Percentiles rank a stretch among this genome's conserved stretches.
Evolutionary conservation across 768 basidiomycete genomes (phyloP).

Genomic region (Auriscalpium microsporum): DNA sequence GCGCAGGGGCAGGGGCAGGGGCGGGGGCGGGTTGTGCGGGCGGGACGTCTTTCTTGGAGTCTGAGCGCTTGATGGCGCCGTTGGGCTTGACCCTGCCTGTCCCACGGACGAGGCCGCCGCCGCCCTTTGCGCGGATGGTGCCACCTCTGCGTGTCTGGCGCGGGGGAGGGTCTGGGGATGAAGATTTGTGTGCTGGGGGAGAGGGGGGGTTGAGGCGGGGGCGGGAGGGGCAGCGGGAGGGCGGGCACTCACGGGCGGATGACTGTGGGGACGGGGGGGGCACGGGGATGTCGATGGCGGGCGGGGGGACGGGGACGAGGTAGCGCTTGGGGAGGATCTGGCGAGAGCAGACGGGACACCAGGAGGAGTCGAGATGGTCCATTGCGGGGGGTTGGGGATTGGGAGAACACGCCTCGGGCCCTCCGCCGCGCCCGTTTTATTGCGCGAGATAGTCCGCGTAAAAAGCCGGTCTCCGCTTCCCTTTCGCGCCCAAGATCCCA

Average conservation of each 20-base stretch:
- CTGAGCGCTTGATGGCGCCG: slow-evolving; percentile 40
- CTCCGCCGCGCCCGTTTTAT: not conserved
- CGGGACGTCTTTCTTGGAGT: slow-evolving; percentile 16
- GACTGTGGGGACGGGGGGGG: slow-evolving; percentile 30
- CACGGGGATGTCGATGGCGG: slow-evolving; percentile 17
- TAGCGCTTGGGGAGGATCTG: slow-evolving; percentile 75
- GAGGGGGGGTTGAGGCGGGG: slow-evolving; percentile 14
- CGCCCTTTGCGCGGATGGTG: slow-evolving; percentile 27
- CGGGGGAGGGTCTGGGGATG: slow-evolving; percentile 19
- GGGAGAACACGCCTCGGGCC: not conserved
- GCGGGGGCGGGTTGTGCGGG: slow-evolving; percentile 13
- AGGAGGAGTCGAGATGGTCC: slow-evolving; percentile 49
- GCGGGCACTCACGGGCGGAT: slow-evolving; percentile 29
- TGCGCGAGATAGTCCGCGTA: not conserved
- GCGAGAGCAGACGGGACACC: slow-evolving; percentile 75
- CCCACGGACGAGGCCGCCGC: slow-evolving; percentile 53
- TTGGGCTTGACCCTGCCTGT: slow-evolving; percentile 56
- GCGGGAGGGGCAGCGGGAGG: not conserved
- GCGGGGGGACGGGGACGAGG: slow-evolving; percentile 36
- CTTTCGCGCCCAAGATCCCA: no score
- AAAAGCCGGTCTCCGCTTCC: not conserved
- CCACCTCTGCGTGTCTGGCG: slow-evolving; percentile 27
- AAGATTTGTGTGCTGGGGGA: slow-evolving; percentile 20
- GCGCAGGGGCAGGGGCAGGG: slow-evolving; percentile 21
- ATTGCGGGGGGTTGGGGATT: not conserved